Evolutionary conservation across 768 basidiomycete species (phyloP).

Genomic region (Lentinula detonsa): DNA sequence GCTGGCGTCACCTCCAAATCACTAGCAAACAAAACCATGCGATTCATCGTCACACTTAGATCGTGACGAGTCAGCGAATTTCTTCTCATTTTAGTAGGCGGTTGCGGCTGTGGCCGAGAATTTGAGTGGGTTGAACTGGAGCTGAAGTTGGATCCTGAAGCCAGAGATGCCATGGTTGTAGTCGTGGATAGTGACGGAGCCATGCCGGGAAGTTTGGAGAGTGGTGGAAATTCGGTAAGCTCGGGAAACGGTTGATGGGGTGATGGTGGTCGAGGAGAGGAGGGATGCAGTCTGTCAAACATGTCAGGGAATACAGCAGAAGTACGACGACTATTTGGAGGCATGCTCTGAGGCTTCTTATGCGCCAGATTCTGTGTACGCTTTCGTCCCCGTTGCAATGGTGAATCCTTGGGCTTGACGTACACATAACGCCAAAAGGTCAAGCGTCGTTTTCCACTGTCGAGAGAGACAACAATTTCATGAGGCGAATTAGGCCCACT

Average conservation of each 20-base stretch:
- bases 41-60: conserved; percentile 55
- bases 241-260: conserved; percentile 29
- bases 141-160: conserved; percentile 13
- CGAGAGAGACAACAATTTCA: conserved; percentile 53
- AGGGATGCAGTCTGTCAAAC: conserved; percentile 25
- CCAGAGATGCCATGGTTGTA: conserved; percentile 37
- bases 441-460: conserved; percentile 44
- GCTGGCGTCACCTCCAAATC: conserved; percentile 33
- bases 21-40: conserved; percentile 54
- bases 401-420: conserved; percentile 52
- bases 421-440: conserved; percentile 73
- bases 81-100: conserved; percentile 26
- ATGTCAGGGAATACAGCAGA: conserved; percentile 31
- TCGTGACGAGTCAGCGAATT: conserved; percentile 49
- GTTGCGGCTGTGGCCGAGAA: conserved; percentile 7
- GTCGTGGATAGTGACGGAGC: conserved; percentile 46
- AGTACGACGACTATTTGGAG: conserved; percentile 29
- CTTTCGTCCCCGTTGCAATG: conserved; percentile 29
- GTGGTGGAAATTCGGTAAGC: conserved; percentile 34
- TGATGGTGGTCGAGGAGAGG: conserved; percentile 30
- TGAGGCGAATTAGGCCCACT: conserved; percentile 33
- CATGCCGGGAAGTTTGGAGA: conserved; percentile 47
- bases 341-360: conserved; percentile 34
- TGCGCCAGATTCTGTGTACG: conserved; percentile 20
- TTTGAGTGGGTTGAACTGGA: background rate